A percentile compares a stretch with the other conserved stretches of the same genome.
These are phyloP conservation scores for Ministeria vibrans DNA, from an alignment of 78 protist genomes.

Conservation along the genomic window DNA sequence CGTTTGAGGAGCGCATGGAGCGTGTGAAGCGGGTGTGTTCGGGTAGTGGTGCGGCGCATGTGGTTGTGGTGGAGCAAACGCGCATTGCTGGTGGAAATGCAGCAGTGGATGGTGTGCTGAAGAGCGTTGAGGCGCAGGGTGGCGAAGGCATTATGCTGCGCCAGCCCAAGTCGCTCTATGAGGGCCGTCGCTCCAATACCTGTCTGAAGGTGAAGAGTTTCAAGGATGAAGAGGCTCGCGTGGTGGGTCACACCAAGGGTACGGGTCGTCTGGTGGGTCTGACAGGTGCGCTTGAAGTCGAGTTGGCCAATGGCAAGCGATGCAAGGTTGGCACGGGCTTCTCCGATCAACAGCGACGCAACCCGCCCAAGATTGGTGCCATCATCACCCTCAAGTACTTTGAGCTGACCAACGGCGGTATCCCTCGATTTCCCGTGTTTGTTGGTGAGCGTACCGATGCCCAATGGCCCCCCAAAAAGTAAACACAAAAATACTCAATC, in stretches of 20 bases:
- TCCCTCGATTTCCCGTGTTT: constrained; percentile 21
- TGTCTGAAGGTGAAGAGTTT: constrained; percentile 38
- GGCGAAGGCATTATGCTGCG: constrained; percentile 59
- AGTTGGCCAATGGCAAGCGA: constrained; percentile 9
- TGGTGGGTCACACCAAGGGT: neutral
- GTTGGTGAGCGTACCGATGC: constrained; percentile 11
- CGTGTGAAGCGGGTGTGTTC: neutral
- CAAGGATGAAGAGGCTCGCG: constrained; percentile 17
- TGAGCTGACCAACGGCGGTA: constrained; percentile 12
- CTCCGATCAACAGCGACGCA: neutral
- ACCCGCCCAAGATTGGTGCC: constrained; percentile 36
- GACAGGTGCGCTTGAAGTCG: constrained; percentile 16
- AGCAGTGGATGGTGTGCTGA: neutral
- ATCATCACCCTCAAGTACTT: constrained; percentile 4
- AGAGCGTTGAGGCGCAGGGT: neutral
- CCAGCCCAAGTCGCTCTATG: constrained; percentile 27
- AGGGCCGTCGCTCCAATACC: neutral
- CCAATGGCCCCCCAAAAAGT: neutral
- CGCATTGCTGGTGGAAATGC: neutral
- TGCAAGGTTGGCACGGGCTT: constrained; percentile 37
- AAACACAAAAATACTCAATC: too few species aligned
- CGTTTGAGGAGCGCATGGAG: constrained; percentile 27
- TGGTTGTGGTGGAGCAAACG: neutral
- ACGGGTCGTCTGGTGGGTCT: neutral
- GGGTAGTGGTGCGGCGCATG: neutral